A percentile compares a stretch with the other conserved stretches of the same genome.
phyloP scores from a whole-genome alignment of 225 moss, liverwort and hornwort species.

The Pseudisothecium myosuroides region DNA sequence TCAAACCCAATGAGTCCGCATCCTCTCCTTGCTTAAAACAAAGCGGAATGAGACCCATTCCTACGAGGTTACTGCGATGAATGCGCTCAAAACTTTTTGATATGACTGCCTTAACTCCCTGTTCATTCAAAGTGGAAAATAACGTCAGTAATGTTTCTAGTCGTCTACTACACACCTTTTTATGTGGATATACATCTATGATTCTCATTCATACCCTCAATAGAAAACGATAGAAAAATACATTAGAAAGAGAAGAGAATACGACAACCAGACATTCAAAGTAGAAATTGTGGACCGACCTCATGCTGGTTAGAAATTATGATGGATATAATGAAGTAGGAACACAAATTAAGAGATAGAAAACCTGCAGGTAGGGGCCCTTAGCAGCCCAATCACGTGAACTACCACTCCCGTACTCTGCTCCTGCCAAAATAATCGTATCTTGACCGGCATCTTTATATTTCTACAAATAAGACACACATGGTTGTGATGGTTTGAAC shows the following conservation, averaged over 20 bases:
- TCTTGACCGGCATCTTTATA: conserved; percentile 71
- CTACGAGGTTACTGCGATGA: conserved; percentile 94
- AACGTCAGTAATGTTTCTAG: neutral
- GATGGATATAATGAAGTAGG: neutral
- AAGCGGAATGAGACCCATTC: conserved; percentile 88
- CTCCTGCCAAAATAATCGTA: conserved; percentile 82
- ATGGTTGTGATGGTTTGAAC: neutral
- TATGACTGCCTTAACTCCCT: conserved; percentile 94
- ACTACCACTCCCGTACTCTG: conserved; percentile 95
- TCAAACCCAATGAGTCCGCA: conserved; percentile 69
- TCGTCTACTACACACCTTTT: neutral
- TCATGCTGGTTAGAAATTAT: neutral
- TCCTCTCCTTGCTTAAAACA: conserved; percentile 85
- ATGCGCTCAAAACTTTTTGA: conserved; percentile 95
- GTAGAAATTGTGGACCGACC: neutral
- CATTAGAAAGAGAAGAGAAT: neutral
- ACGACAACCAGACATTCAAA: neutral
- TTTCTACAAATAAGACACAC: conserved; percentile 34
- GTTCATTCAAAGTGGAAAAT: neutral
- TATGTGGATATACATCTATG: neutral
- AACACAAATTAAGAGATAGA: neutral
- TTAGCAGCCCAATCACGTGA: conserved; percentile 99
- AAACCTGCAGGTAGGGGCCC: conserved; percentile 70
- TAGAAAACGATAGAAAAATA: neutral
- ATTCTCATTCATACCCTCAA: neutral